Evolutionary conservation across 2,329 filamentous ascomycete species (phyloP).

Genomic region (Aphanocladium album): DNA sequence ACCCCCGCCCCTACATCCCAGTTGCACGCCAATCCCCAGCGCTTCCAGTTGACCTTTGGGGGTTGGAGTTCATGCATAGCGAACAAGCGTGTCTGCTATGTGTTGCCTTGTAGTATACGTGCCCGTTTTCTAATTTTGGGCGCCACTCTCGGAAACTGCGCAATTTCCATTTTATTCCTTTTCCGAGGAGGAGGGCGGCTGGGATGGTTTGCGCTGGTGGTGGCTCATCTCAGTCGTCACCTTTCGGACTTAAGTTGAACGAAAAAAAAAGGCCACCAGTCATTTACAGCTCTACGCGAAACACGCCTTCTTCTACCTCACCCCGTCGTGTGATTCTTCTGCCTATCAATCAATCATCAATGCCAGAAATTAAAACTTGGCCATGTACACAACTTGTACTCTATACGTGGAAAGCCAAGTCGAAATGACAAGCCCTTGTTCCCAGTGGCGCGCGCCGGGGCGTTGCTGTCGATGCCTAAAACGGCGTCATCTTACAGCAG

Average conservation of each 20-base stretch:
- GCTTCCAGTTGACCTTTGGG: not conserved
- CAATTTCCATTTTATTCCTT: not conserved
- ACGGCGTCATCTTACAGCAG: not conserved
- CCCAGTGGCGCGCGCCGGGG: not conserved
- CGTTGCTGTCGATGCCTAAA: not conserved
- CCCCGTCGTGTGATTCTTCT: not conserved
- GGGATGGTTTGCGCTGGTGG: not conserved
- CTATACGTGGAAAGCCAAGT: not conserved
- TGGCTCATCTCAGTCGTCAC: not conserved
- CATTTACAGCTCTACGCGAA: not conserved
- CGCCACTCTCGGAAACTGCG: not conserved
- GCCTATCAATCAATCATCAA: not conserved
- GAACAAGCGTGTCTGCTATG: not conserved
- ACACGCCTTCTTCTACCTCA: not conserved
- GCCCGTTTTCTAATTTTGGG: not conserved
- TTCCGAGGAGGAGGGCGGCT: not conserved
- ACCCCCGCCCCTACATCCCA: not conserved
- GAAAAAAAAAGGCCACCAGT: not conserved
- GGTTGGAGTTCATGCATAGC: not conserved
- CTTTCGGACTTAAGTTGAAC: not conserved
- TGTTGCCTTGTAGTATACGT: not conserved
- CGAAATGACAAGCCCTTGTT: not conserved
- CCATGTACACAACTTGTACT: not conserved
- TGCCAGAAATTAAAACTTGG: not conserved
- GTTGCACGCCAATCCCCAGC: not conserved